A percentile compares a stretch with the other conserved stretches of the same genome.
These are phyloP conservation scores for Delphinella strobiligena DNA, from an alignment of 2,329 filamentous ascomycete genomes.

Conservation along the genomic window DNA sequence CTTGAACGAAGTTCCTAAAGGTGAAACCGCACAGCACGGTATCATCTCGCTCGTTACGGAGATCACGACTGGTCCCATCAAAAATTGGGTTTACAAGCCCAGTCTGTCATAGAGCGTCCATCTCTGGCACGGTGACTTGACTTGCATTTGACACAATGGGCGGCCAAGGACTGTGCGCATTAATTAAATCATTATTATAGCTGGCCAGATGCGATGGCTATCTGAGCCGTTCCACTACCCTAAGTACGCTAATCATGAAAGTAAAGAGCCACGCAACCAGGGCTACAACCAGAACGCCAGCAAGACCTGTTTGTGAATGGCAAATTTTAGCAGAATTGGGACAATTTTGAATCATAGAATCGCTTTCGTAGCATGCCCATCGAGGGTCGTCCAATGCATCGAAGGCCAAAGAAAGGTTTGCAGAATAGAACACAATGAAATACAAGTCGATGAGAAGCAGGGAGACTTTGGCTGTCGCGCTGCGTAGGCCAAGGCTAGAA, in stretches of 20 bases:
- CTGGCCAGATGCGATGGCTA: constrained; percentile 4
- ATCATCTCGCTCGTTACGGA: too few species aligned
- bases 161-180: too few species aligned
- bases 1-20: too few species aligned
- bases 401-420: constrained; percentile 83
- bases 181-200: constrained; percentile 2
- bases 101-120: too few species aligned
- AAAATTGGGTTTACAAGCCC: too few species aligned
- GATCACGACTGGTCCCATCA: too few species aligned
- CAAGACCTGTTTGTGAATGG: constrained; percentile 55
- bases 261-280: constrained; percentile 84
- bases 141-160: too few species aligned
- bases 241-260: constrained; percentile 60
- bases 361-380: constrained; percentile 34
- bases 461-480: constrained; percentile 71
- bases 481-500: constrained; percentile 59
- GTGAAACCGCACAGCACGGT: too few species aligned
- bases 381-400: constrained; percentile 58
- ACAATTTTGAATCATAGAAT: constrained; percentile 20
- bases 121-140: too few species aligned
- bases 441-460: constrained; percentile 86
- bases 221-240: constrained; percentile 25
- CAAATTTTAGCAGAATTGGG: constrained; percentile 38
- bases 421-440: constrained; percentile 95
- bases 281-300: constrained; percentile 67